Percentiles rank a stretch among this genome's conserved stretches.
phyloP scores from a whole-genome alignment of 176 grass and related monocot species.

The Musa itinerans region DNA sequence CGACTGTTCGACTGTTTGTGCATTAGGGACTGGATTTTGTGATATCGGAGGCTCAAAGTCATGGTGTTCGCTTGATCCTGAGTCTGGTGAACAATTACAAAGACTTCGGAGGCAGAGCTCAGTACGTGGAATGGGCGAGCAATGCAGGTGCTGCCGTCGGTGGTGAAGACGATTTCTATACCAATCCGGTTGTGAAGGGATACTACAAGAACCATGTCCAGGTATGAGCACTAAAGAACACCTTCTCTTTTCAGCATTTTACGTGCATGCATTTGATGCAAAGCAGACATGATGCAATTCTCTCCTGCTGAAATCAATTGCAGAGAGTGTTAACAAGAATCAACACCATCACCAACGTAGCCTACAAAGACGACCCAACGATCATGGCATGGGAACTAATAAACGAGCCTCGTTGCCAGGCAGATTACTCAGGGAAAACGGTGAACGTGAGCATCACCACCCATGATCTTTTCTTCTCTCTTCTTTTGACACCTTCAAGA shows the following conservation, averaged over 20 bases:
- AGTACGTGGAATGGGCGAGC: constrained; percentile 44
- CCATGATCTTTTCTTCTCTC: too few species aligned
- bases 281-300: too few species aligned
- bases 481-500: too few species aligned
- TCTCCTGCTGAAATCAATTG: background rate
- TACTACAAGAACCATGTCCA: constrained; percentile 52
- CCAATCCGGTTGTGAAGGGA: constrained; percentile 31
- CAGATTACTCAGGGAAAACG: constrained; percentile 36
- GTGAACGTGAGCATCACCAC: constrained; percentile 22
- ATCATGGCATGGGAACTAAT: constrained; percentile 53
- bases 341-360: constrained; percentile 32
- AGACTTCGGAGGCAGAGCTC: constrained; percentile 20
- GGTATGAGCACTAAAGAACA: background rate
- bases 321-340: constrained; percentile 40
- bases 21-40: constrained; percentile 22
- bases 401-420: constrained; percentile 48
- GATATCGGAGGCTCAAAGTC: constrained; percentile 10
- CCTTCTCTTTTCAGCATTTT: too few species aligned
- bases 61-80: constrained; percentile 18
- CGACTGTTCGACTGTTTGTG: too few species aligned
- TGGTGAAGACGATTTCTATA: constrained; percentile 40
- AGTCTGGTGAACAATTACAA: constrained; percentile 25
- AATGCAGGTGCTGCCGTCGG: constrained; percentile 20
- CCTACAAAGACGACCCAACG: constrained; percentile 44
- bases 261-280: too few species aligned